phyloP scores from a whole-genome alignment of 1,139 yeast species.

The Groenewaldozyma sp. region DNA sequence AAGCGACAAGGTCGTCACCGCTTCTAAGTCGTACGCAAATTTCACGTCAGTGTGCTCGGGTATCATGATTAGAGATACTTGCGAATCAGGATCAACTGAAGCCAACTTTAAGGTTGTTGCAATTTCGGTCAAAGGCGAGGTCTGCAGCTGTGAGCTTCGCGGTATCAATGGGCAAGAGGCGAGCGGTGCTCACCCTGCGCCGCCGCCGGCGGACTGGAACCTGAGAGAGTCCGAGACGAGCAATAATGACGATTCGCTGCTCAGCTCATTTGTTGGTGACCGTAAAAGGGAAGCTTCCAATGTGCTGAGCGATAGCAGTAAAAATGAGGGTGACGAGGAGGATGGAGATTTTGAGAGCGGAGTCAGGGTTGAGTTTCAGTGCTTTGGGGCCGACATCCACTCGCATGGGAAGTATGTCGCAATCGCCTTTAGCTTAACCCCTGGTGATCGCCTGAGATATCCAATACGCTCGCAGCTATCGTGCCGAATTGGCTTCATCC shows the following conservation, averaged over 20 bases:
- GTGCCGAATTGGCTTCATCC: constrained; percentile 15
- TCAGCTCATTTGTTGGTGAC: constrained; percentile 6
- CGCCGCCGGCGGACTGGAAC: background rate
- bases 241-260: background rate
- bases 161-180: too few species aligned
- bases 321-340: constrained; percentile 7
- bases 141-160: constrained; percentile 8
- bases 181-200: constrained; percentile 1
- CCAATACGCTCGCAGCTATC: constrained; percentile 18
- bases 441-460: constrained; percentile 15
- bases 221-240: background rate
- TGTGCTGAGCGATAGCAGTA: constrained; percentile 1
- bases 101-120: constrained; percentile 8
- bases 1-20: background rate
- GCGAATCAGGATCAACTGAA: constrained; percentile 1
- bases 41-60: constrained; percentile 9
- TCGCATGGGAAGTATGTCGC: constrained; percentile 17
- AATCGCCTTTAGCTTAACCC: constrained; percentile 14
- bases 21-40: constrained; percentile 2
- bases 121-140: constrained; percentile 15
- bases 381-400: constrained; percentile 15
- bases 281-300: constrained; percentile 8
- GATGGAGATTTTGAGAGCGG: too few species aligned
- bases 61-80: constrained; percentile 5
- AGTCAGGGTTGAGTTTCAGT: constrained; percentile 12